These are phyloP conservation scores for Penicillium maclennaniae DNA, from an alignment of 495 filamentous ascomycete genomes.

Conservation along the genomic window DNA sequence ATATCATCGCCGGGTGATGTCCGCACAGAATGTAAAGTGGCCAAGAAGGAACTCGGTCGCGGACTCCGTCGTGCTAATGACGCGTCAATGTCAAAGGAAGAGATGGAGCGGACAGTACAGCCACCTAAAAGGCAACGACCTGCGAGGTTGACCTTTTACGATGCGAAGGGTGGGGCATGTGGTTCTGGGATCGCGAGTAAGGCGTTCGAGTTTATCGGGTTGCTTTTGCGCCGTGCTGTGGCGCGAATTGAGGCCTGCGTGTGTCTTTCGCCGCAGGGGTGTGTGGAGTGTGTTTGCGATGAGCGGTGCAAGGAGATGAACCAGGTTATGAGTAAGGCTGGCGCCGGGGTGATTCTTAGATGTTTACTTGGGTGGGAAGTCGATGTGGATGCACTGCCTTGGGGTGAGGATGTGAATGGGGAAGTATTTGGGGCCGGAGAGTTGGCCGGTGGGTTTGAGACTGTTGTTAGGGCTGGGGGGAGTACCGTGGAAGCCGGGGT, in stretches of 20 bases:
- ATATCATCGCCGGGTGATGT: constrained; percentile 84
- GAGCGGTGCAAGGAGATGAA: constrained; percentile 87
- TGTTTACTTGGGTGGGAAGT: constrained; percentile 66
- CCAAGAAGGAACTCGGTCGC: constrained; percentile 56
- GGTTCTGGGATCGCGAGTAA: constrained; percentile 85
- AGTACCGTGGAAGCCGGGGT: constrained; percentile 50
- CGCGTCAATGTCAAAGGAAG: constrained; percentile 3
- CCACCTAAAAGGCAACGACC: constrained; percentile 73
- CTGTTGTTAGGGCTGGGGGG: constrained; percentile 68
- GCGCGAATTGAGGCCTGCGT: constrained; percentile 70
- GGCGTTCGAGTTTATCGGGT: constrained; percentile 87
- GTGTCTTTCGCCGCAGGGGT: constrained; percentile 61
- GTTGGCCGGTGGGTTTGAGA: constrained; percentile 73
- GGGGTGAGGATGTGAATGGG: constrained; percentile 59
- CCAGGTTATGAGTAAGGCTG: constrained; percentile 90
- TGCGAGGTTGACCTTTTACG: constrained; percentile 88
- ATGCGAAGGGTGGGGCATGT: constrained; percentile 80
- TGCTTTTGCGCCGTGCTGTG: constrained; percentile 74
- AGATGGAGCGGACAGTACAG: constrained; percentile 21
- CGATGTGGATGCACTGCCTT: constrained; percentile 75
- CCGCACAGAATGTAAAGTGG: constrained; percentile 93
- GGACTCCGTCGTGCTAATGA: constrained; percentile 30
- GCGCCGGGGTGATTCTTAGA: constrained; percentile 74
- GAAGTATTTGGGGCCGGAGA: constrained; percentile 31
- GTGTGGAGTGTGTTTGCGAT: constrained; percentile 82